These are phyloP conservation scores for Cardamine occulta DNA, from an alignment of 345 rosid species.

Conservation along the genomic window DNA sequence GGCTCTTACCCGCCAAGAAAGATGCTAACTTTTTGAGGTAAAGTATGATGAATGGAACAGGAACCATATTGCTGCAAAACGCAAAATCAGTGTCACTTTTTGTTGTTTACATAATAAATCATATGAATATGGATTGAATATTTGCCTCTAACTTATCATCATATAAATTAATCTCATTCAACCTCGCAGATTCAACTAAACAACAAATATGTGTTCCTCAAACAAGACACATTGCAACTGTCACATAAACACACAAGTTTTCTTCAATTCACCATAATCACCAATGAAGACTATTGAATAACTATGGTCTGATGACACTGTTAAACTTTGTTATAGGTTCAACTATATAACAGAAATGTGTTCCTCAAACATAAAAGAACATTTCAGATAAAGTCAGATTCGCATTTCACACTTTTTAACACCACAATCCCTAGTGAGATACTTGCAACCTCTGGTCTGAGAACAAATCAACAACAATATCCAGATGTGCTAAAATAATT, in stretches of 20 bases:
- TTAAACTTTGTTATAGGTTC: neutral
- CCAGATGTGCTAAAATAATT: neutral
- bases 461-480: neutral
- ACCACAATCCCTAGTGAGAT: neutral
- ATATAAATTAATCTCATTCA: neutral
- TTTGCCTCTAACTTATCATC: conserved; percentile 17
- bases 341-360: neutral
- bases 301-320: neutral
- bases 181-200: neutral
- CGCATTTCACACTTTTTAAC: neutral
- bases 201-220: neutral
- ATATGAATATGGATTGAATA: neutral
- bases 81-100: conserved; percentile 3
- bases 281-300: neutral
- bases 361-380: neutral
- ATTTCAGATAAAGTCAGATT: neutral
- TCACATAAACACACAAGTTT: neutral
- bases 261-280: neutral
- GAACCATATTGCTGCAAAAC: conserved; percentile 87
- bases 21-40: conserved; percentile 70
- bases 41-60: conserved; percentile 87
- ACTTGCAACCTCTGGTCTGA: conserved; percentile 8
- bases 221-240: neutral
- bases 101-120: conserved; percentile 7
- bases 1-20: conserved; percentile 67